These are phyloP conservation scores for Puccinellia tenuiflora DNA, from an alignment of 176 grass and related monocot species.

Conservation along the genomic window DNA sequence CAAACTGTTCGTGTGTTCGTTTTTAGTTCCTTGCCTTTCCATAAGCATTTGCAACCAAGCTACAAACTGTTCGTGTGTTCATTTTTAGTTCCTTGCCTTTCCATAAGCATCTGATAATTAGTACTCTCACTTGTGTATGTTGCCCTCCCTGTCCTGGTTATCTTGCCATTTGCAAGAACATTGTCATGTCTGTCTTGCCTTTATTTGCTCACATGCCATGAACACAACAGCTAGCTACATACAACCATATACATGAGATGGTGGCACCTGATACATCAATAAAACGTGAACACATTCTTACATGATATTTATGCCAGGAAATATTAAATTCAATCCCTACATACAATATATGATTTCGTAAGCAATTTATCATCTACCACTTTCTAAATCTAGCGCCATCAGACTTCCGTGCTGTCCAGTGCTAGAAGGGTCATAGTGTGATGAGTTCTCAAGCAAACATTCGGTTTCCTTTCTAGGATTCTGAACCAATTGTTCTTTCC, in stretches of 20 bases:
- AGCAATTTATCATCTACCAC: not conserved
- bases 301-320: not conserved
- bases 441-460: slow-evolving; percentile 21
- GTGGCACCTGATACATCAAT: not conserved
- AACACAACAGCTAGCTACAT: not conserved
- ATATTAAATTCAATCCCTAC: not conserved
- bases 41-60: not conserved
- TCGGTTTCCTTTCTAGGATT: slow-evolving; percentile 20
- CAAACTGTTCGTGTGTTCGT: not conserved
- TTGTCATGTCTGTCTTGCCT: no score
- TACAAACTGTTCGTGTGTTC: not conserved
- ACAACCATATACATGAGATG: not conserved
- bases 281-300: not conserved
- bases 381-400: slow-evolving; percentile 23
- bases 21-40: not conserved
- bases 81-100: not conserved
- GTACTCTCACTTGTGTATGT: not conserved
- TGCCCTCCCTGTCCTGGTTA: not conserved
- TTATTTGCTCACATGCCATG: not conserved
- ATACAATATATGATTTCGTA: not conserved
- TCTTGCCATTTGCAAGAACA: not conserved
- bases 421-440: slow-evolving; percentile 17
- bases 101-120: not conserved
- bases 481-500: slow-evolving; percentile 7
- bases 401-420: slow-evolving; percentile 11